These are phyloP conservation scores for Russula sp. DNA, from an alignment of 768 basidiomycete species.

Conservation along the genomic window DNA sequence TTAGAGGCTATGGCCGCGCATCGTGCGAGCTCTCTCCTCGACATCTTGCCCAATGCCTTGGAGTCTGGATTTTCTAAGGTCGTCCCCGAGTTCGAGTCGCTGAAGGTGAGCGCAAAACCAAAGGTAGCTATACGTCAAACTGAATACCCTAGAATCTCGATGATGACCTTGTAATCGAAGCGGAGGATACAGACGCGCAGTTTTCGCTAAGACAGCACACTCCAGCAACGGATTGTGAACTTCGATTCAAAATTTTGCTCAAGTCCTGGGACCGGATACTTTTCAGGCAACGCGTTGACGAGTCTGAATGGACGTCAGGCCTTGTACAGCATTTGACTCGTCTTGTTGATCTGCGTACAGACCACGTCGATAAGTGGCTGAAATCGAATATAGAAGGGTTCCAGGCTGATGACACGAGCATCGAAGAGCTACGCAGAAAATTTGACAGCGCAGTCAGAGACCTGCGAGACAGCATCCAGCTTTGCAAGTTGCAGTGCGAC, in stretches of 20 bases:
- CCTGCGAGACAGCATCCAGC: slow-evolving; percentile 39
- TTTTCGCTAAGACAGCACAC: neutral
- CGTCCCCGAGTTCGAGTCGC: slow-evolving; percentile 40
- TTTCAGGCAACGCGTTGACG: slow-evolving; percentile 33
- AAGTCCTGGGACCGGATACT: slow-evolving; percentile 31
- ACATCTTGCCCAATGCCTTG: slow-evolving; percentile 44
- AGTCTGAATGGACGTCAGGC: slow-evolving; percentile 38
- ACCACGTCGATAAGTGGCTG: slow-evolving; percentile 30
- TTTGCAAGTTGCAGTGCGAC: slow-evolving; percentile 45
- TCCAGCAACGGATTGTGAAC: slow-evolving; percentile 27
- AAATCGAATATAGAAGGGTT: slow-evolving; percentile 45
- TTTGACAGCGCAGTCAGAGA: slow-evolving; percentile 42
- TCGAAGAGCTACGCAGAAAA: slow-evolving; percentile 42
- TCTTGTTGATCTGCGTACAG: slow-evolving; percentile 40
- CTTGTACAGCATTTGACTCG: slow-evolving; percentile 37
- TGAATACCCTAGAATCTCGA: no score
- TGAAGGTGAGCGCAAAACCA: slow-evolving; percentile 22
- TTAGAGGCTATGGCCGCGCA: slow-evolving; percentile 34
- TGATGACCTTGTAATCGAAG: no score
- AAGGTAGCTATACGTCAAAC: no score
- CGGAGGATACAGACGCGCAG: no score
- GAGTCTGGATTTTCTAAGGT: slow-evolving; percentile 42
- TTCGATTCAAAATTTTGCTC: slow-evolving; percentile 25
- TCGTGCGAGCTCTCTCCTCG: slow-evolving; percentile 30
- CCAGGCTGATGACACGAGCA: slow-evolving; percentile 37